Base-by-base conservation (phyloP, 768 basidiomycete genomes). In the Lentinula sp. region DNA sequence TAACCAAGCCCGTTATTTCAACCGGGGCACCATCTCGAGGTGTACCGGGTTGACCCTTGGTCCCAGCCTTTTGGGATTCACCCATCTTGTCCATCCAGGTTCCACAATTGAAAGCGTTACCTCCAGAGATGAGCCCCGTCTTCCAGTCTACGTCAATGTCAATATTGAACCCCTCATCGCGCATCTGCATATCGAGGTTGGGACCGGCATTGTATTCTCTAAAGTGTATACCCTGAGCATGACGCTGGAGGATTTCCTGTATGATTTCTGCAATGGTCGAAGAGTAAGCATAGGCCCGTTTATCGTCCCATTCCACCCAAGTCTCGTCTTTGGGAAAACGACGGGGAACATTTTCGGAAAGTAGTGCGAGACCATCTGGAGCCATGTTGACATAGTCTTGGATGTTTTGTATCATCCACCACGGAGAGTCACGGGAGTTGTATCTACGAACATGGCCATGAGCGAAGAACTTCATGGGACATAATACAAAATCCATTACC, bases 61-160 rank as follows among this genome's bases (percentile, higher is more conserved):
- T 98, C 1, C 94, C 93, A 4, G 97, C 96, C 66, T 86, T 91
- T 62, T 77, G 78, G 2, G 91, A 94, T 70, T 96, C 94, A 48
- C 97, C 97, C 93, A 95, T 95, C 81, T 96, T 96, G 77, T 96
- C 94, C 94, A 94, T 94, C 94, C 94, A 96, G 1, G 94, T 95
- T 10, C 94, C 94, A 70, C 94, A 95, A 67, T 96, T 96, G 67
- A 81, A 74, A 59, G 76, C 75, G 71, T 86, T 98, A 7, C 97
- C 97, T 31, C 97, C 97, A 62, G 85, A 79, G 65, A 96, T 84
- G 62, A 98, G 72, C 1, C 97, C 97, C 1, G 93, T 98, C 65
- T 82, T 78, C 97, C 97, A 99, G 71, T 99, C 95, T n/a, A 98
- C 95, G 28, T 84, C 74, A 64, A 98, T 89, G 68, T 93, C 84